Evolutionary conservation across 2,329 filamentous ascomycete species (phyloP), one percentile per base, ranked within the genome.

Genomic region (Trichoderma harzianum): DNA sequence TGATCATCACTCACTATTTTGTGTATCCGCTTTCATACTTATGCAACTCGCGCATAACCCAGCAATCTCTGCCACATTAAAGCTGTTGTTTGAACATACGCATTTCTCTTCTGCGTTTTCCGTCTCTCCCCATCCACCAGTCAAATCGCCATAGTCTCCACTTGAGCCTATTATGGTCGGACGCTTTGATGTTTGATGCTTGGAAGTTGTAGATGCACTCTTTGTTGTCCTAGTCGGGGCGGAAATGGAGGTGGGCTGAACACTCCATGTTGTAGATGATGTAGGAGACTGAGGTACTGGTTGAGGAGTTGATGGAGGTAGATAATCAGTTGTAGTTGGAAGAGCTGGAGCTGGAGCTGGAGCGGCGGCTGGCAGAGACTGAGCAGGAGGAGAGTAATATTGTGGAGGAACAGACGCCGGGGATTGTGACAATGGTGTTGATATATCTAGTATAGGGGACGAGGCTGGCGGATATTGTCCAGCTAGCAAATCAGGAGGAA

Each of bases 1-100:
- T 11, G 26, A 39, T 26, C 0, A 60, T n/a, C 1, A 76, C 80
- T 75, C 73, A 82, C 82, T 79, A 34, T 78, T 81, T 12, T 78
- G 75, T 28, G 74, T 69, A 70, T 80, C 76, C 0, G 78, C 78
- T 21, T 78, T 75, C 71, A 78, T 74, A 6, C 74, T 69, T 43
- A 84, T 80, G 71, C 82, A 84, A 67, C 81, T 80, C 21, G 82
- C 77, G 53, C 82, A 84, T 10, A 83, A 74, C 1, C 77, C 81
- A 7, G 81, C 79, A n/a, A 84, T 73, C 47, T 76, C 73, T 39
- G 79, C 76, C 14, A 84, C 82, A 60, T 84, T 77, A 66, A 84
- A 84, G 74, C 82, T 84, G 68, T 76, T 74, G 66, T 84, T 83
- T 8, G 73, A 65, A 65, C 82, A 84, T 5, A 83, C 79, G 66